Percentiles rank a stretch among this genome's conserved stretches.
These are phyloP conservation scores for Theobroma cacao DNA, from an alignment of 345 rosid species.

Conservation along the genomic window DNA sequence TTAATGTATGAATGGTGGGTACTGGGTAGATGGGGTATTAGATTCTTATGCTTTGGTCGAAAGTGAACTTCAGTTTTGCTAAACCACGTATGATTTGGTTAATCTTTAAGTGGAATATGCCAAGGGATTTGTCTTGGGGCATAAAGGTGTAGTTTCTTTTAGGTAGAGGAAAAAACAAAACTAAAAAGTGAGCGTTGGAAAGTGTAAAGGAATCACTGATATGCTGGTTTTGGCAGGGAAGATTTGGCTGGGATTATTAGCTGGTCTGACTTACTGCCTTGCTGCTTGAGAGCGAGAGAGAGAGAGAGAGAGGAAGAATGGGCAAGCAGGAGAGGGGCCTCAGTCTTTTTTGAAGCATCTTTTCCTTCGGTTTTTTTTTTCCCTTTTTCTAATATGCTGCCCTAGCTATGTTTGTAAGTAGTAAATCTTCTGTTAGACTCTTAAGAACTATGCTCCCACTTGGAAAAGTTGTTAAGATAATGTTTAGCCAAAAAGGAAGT, in stretches of 20 bases:
- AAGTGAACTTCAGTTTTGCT: conserved; percentile 1
- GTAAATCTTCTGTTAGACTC: no score
- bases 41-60: conserved; percentile 10
- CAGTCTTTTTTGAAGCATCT: background rate
- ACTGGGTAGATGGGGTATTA: background rate
- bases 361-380: background rate
- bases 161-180: background rate
- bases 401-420: no score
- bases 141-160: background rate
- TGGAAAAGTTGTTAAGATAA: no score
- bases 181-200: background rate
- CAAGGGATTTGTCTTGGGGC: conserved; percentile 15
- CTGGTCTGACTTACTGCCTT: background rate
- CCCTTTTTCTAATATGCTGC: background rate
- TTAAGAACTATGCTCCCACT: no score
- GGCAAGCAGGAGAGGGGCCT: background rate
- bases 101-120: conserved; percentile 17
- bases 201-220: background rate
- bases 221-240: conserved; percentile 26
- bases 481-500: no score
- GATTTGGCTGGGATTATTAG: conserved; percentile 19
- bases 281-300: no score
- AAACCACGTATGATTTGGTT: background rate
- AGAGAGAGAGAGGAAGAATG: no score
- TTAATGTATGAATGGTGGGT: no score